Evolutionary conservation across 2,329 filamentous ascomycete species (phyloP), one percentile per base, ranked within the genome.

Genomic region (Hymenoscyphus scutula): DNA sequence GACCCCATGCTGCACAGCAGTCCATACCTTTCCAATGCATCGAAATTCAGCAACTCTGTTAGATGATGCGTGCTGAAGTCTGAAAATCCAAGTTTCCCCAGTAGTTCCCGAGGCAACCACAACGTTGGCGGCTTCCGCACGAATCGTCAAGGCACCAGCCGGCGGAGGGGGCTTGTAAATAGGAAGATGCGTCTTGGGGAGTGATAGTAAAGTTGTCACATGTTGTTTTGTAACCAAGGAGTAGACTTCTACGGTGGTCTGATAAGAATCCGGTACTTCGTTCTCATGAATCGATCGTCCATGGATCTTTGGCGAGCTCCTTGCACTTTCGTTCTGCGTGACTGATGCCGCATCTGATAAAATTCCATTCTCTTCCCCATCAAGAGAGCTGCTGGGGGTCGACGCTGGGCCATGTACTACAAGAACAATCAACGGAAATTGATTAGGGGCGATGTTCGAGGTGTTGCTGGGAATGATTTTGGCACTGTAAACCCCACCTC

Each of bases 11-110:
- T 95, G 91, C 30, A 97, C 80, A 53, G 87, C 88, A 0, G 95
- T 97, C 95, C 95, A 99, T 19, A 96, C 79, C 77, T 99, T 99
- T 23, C 89, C 93, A 61, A 95, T 81, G 70, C 92, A 97, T 41
- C 76, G 68, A 48, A 72, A 69, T 13, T 61, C 63, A 10, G 62
- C 63, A 7, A 30, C 53, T 2, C 53, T 58, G 25, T 32, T 25
- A 4, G 37, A 37, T 11, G 53, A 79, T 74, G 83, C 88, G 17
- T 75, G 72, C 53, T 78, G 67, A 65, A 87, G 83, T 8, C 81
- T 78, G 69, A 84, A 98, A 7, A 97, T 79, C 82, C 90, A 97
- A 54, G 94, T 87, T 77, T 98, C 94, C 13, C 94, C 94, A 57
- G 91, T 97, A 25, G 82, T 78, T 2, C 92, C 92, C 57, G 92